Conservation (phyloP, 2,329 filamentous ascomycete species). For the Arthrobotrys megalospora region DNA sequence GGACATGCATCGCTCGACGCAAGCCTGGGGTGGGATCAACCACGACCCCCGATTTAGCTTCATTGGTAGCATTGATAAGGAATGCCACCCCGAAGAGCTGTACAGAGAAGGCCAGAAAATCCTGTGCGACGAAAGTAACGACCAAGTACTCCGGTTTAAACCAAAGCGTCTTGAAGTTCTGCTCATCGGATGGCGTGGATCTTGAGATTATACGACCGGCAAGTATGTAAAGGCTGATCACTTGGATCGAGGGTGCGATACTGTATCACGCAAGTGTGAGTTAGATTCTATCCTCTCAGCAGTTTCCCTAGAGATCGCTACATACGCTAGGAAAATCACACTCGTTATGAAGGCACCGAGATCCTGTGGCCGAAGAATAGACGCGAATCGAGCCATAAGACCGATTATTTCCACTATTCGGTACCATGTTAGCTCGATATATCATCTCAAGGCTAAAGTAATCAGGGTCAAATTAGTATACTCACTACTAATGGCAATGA, state of each 20-base stretch:
- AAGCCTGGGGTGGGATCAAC: conserved; percentile 3
- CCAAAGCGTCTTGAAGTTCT: conserved; percentile 30
- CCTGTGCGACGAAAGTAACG: conserved; percentile 21
- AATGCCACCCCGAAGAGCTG: conserved; percentile 33
- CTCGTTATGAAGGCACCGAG: conserved; percentile 27
- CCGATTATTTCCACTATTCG: conserved; percentile 42
- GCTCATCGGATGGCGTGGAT: conserved; percentile 10
- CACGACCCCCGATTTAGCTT: background rate
- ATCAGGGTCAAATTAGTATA: conserved; percentile 4
- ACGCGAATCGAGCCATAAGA: conserved; percentile 17
- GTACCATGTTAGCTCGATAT: background rate
- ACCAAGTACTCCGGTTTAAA: conserved; percentile 7
- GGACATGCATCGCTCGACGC: conserved; percentile 29
- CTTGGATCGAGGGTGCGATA: conserved; percentile 40
- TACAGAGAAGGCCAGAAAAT: conserved; percentile 14
- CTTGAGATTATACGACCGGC: conserved; percentile 20
- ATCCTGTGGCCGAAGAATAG: conserved; percentile 20
- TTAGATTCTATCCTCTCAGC: background rate
- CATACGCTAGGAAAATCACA: conserved; percentile 33
- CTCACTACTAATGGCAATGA: conserved; percentile 36
- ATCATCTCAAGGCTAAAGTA: too few relatives aligned
- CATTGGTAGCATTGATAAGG: conserved; percentile 22
- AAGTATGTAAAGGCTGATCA: conserved; percentile 36
- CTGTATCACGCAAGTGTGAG: background rate
- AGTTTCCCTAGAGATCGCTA: background rate